Evolutionary conservation across 176 grass and related monocot genomes (phyloP).

Genomic region (Miscanthus lutarioriparius): DNA sequence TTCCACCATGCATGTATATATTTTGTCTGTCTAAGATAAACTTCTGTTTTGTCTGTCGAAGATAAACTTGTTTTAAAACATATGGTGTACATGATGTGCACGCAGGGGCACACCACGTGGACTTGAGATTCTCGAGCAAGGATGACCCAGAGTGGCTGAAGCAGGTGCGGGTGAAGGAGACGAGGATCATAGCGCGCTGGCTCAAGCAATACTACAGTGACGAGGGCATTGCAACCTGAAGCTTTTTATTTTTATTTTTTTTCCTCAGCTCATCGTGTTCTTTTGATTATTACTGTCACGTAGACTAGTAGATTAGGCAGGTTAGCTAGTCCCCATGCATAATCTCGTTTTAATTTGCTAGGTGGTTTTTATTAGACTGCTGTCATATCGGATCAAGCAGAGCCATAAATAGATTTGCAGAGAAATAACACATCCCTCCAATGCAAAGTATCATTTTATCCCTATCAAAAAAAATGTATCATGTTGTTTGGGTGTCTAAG

Average conservation of each 20-base stretch:
- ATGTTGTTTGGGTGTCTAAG: background rate
- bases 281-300: background rate
- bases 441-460: background rate
- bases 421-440: background rate
- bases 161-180: slow-evolving; percentile 46
- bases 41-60: background rate
- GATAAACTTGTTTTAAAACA: background rate
- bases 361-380: background rate
- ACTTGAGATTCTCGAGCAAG: slow-evolving; percentile 55
- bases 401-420: background rate
- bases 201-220: slow-evolving; percentile 53
- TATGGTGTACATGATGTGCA: background rate
- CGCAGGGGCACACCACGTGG: slow-evolving; percentile 61
- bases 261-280: background rate
- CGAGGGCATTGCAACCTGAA: slow-evolving; percentile 28
- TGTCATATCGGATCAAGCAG: background rate
- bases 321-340: background rate
- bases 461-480: too few relatives aligned
- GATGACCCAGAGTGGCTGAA: slow-evolving; percentile 61
- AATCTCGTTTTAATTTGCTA: background rate
- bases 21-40: background rate
- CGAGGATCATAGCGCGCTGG: slow-evolving; percentile 48
- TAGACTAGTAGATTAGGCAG: background rate
- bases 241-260: background rate
- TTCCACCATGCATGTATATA: background rate